Evolutionary conservation across 2,329 filamentous ascomycete species (phyloP).

Genomic region (Thielaviopsis punctulata): DNA sequence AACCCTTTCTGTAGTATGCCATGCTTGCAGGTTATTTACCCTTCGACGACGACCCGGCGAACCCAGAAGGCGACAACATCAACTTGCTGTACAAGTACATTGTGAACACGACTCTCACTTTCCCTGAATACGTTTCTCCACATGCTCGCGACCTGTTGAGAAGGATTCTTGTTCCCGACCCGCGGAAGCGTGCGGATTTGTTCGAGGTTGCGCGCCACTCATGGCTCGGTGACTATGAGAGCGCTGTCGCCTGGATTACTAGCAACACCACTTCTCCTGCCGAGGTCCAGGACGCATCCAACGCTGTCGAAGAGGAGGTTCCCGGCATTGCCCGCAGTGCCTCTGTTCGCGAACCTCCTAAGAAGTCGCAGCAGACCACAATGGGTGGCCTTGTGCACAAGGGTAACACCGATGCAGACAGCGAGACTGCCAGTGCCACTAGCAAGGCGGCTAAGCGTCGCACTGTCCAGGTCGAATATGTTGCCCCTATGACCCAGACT

Average conservation of each 20-base stretch:
- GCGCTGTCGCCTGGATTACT: conserved; percentile 91
- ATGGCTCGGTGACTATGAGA: conserved; percentile 94
- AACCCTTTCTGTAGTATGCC: conserved; percentile 50
- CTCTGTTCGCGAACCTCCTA: conserved; percentile 76
- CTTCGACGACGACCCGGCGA: conserved; percentile 95
- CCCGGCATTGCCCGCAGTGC: conserved; percentile 63
- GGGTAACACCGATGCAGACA: conserved; percentile 53
- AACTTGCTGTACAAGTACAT: conserved; percentile 99
- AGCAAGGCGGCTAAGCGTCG: conserved; percentile 78
- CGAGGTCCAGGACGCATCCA: conserved; percentile 68
- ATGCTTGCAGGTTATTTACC: conserved; percentile 97
- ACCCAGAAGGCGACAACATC: conserved; percentile 97
- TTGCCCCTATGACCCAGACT: conserved; percentile 76
- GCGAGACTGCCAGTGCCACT: conserved; percentile 31
- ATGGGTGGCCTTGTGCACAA: conserved; percentile 52
- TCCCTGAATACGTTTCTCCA: conserved; percentile 96
- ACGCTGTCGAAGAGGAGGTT: conserved; percentile 36
- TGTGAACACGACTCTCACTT: conserved; percentile 87
- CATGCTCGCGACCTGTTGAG: conserved; percentile 85
- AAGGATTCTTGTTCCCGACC: conserved; percentile 87
- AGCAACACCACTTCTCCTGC: conserved; percentile 78
- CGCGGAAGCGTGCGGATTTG: conserved; percentile 80
- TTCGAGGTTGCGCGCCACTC: conserved; percentile 97
- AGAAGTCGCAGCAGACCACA: conserved; percentile 32
- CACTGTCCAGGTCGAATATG: conserved; percentile 95